Evolutionary conservation across 2,329 filamentous ascomycete species (phyloP).

Genomic region (Apiospora pterosperma): DNA sequence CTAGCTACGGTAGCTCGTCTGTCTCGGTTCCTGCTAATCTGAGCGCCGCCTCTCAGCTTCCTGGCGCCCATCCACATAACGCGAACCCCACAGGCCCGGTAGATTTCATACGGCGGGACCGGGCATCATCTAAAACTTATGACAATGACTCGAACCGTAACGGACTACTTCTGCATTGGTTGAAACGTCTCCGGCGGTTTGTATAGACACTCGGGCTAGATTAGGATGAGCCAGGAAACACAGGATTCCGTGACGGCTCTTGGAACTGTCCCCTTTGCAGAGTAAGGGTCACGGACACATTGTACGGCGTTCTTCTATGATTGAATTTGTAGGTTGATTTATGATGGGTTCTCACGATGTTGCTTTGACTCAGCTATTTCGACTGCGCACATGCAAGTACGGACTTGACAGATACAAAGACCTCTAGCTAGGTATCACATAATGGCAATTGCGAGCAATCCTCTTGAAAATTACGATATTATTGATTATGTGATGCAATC

Average conservation of each 20-base stretch:
- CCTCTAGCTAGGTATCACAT: background rate
- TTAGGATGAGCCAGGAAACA: background rate
- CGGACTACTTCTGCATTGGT: background rate
- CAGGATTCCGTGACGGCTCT: background rate
- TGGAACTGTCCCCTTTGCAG: background rate
- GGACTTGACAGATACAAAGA: background rate
- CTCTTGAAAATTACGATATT: background rate
- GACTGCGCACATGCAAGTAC: background rate
- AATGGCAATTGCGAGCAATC: background rate
- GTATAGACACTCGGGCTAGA: background rate
- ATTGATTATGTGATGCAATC: background rate
- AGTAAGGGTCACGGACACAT: background rate
- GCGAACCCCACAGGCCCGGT: background rate
- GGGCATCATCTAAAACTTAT: background rate
- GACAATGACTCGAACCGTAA: background rate
- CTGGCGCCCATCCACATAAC: slow-evolving; percentile 2
- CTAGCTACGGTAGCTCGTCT: background rate
- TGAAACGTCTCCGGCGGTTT: background rate
- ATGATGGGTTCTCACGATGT: background rate
- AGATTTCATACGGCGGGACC: background rate
- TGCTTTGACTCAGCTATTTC: background rate
- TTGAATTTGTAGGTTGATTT: background rate
- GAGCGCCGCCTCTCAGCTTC: background rate
- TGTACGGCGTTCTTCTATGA: background rate
- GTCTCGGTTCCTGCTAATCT: background rate